Evolutionary conservation across 1,284 basidiomycete genomes (phyloP).

Genomic region (Ceratobasidium sp.): DNA sequence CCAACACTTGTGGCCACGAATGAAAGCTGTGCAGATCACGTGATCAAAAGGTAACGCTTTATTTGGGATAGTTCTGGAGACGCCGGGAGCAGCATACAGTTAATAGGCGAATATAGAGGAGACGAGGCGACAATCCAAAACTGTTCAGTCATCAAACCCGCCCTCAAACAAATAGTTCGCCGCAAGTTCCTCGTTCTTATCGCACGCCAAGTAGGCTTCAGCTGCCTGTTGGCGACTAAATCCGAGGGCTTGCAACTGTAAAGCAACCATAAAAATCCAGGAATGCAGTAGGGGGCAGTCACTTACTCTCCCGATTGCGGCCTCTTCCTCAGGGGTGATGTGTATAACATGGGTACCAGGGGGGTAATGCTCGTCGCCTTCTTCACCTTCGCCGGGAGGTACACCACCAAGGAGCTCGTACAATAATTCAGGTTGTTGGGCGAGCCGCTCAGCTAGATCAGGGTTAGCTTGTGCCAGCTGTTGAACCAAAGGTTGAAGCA

Average conservation of each 20-base stretch:
- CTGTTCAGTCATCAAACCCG: slow-evolving; percentile 69
- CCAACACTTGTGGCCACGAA: slow-evolving; percentile 37
- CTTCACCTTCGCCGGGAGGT: slow-evolving; percentile 59
- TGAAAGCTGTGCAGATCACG: slow-evolving; percentile 41
- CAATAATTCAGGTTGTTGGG: slow-evolving; percentile 78
- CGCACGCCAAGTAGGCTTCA: slow-evolving; percentile 92
- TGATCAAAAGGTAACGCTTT: slow-evolving; percentile 26
- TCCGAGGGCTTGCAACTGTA: slow-evolving; percentile 84
- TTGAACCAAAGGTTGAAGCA: slow-evolving; percentile 85
- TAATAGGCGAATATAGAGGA: slow-evolving; percentile 22
- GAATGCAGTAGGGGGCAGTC: neutral
- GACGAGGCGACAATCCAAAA: neutral
- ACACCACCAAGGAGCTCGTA: slow-evolving; percentile 70
- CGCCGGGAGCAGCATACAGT: slow-evolving; percentile 3
- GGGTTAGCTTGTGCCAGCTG: slow-evolving; percentile 84
- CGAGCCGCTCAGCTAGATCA: slow-evolving; percentile 74
- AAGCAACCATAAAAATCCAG: neutral
- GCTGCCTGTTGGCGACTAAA: slow-evolving; percentile 83
- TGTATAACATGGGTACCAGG: slow-evolving; percentile 78
- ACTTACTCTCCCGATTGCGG: slow-evolving; percentile 87
- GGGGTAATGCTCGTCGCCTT: slow-evolving; percentile 60
- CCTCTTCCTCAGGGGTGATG: slow-evolving; percentile 86
- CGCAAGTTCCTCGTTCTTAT: slow-evolving; percentile 95
- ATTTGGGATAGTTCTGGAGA: slow-evolving; percentile 19
- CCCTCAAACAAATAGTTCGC: slow-evolving; percentile 91